Conservation (phyloP, 2,329 filamentous ascomycete species). For the Drechslerella dactyloides region DNA sequence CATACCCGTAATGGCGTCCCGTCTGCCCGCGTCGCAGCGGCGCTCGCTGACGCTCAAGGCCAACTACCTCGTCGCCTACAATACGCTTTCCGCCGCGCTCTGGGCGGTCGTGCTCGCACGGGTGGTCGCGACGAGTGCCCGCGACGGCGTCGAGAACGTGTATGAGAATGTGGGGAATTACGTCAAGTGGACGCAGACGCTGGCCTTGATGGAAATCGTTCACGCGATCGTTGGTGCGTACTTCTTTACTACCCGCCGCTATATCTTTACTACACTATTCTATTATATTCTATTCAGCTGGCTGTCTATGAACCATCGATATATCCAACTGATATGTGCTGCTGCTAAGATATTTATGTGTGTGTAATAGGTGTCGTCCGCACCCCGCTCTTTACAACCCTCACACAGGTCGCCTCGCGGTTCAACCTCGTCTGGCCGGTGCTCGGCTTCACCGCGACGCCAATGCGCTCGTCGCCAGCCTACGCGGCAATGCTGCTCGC, state of each 20-base stretch:
- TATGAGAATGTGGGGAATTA: conserved; percentile 70
- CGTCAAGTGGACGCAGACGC: conserved; percentile 80
- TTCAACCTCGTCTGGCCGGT: conserved; percentile 89
- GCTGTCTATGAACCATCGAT: not conserved
- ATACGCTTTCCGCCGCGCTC: conserved; percentile 74
- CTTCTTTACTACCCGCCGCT: conserved; percentile 4
- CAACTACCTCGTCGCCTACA: conserved; percentile 84
- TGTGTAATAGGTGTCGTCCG: conserved; percentile 73
- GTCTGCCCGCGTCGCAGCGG: conserved; percentile 20
- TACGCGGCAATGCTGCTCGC: conserved; percentile 82
- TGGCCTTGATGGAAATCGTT: conserved; percentile 80
- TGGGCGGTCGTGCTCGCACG: conserved; percentile 80
- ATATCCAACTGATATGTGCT: too few species aligned
- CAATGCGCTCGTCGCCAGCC: conserved; percentile 66
- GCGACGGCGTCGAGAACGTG: conserved; percentile 66
- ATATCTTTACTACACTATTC: not conserved
- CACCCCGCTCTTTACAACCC: conserved; percentile 81
- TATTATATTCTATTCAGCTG: conserved; percentile 12
- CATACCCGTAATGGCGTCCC: conserved; percentile 28
- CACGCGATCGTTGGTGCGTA: conserved; percentile 76
- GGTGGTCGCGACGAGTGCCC: conserved; percentile 65
- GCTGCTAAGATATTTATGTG: too few species aligned
- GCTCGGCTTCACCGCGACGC: conserved; percentile 72
- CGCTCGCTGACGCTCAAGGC: conserved; percentile 40
- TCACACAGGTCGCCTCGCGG: conserved; percentile 87